Evolutionary conservation across 2,329 filamentous ascomycete genomes (phyloP).

Genomic region (Pseudopyricularia javanii): DNA sequence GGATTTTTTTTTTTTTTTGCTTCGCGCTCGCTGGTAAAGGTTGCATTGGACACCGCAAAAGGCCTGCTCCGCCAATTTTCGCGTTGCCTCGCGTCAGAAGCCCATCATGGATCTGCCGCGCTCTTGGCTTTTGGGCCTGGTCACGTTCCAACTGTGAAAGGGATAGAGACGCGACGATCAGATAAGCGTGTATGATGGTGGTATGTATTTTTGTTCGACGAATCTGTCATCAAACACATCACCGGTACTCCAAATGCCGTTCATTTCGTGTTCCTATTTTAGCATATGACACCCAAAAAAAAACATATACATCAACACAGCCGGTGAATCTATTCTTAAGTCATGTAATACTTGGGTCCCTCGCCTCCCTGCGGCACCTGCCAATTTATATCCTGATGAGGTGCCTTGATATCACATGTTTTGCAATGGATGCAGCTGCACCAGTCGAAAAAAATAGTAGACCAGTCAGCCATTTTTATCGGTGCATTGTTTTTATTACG

Average conservation of each 20-base stretch:
- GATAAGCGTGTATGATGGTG: too few species aligned
- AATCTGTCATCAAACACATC: too few species aligned
- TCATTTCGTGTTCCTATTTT: too few species aligned
- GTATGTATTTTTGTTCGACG: too few species aligned
- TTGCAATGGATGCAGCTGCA: constrained; percentile 99
- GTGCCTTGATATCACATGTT: constrained; percentile 98
- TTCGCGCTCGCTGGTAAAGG: too few species aligned
- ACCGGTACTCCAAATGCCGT: too few species aligned
- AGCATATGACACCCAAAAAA: background rate
- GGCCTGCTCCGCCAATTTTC: background rate
- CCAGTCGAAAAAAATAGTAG: background rate
- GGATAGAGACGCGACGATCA: too few species aligned
- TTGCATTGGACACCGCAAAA: background rate
- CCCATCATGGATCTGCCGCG: background rate
- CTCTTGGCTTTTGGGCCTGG: background rate
- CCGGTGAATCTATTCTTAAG: constrained; percentile 17
- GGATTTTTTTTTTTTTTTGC: too few species aligned
- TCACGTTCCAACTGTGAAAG: too few species aligned
- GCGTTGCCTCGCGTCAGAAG: background rate
- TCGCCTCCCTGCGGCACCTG: constrained; percentile 87
- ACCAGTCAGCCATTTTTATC: constrained; percentile 13
- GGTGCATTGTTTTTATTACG: background rate
- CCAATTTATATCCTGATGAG: constrained; percentile 95
- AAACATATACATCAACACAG: background rate
- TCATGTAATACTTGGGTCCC: constrained; percentile 61